Base-by-base conservation (phyloP, 805 yeast species). In the Lipomyces orientalis region DNA sequence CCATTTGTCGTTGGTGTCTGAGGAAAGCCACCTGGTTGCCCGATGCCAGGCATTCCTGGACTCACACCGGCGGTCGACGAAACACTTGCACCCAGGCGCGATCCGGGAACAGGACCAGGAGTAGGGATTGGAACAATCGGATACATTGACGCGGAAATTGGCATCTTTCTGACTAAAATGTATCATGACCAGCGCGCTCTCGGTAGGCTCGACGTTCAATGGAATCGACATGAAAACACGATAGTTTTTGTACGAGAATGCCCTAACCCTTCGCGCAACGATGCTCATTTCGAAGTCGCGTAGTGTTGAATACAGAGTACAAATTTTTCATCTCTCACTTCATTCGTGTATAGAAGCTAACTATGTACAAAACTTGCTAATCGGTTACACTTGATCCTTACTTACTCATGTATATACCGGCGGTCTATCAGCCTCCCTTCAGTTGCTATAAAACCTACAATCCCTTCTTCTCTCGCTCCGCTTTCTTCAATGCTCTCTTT, bases 401-500 rank as follows among this genome's bases (percentile, higher is more conserved):
- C 49, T 12, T n/a, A n/a, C 16, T 16, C 49, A n/a, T 19, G 49
- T 43, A 43, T 25, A 2, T 25, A 25, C 1, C 29, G 29, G 1
- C 29, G 49, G 22, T 8, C 16, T 43, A 19, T 43, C 22, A 43
- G 22, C 16, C 22, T 43, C 22, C 49, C 49, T 6, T 16, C 9
- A 7, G 10, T 2, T 43, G 2, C 22, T 8, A 16, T 43, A 16
- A 43, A 43, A 43, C n/a, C 55, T 65, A 66, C 43, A 25, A 39
- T 12, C 62, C 71, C 64, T 73, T 71, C 58, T 60, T 63, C 71
- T 72, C 74, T 22, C 76, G 66, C 55, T 85, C 89, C 54, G 86
- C 87, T 81, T 90, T 94, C 76, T 84, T 87, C 76, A 94, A 82
- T 3, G 98, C 98, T 73, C 98, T 87, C 31, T 76, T 77, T 73